These are phyloP conservation scores for Gloeostereum incarnatum DNA, from an alignment of 768 basidiomycete species.

Conservation along the genomic window DNA sequence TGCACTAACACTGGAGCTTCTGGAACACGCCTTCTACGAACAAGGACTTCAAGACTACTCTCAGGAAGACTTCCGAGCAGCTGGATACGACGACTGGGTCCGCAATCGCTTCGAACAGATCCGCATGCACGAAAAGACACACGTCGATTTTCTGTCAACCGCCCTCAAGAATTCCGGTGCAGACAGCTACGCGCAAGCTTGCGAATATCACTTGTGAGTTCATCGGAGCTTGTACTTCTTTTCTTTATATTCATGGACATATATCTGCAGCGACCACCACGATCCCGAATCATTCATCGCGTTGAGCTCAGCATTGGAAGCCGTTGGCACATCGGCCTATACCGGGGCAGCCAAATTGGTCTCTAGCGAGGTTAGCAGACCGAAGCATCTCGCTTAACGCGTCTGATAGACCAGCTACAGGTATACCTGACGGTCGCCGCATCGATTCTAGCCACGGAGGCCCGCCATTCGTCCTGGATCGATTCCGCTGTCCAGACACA, in stretches of 20 bases:
- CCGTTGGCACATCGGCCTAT: slow-evolving; percentile 44
- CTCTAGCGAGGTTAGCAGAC: too few species aligned
- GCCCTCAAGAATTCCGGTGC: slow-evolving; percentile 39
- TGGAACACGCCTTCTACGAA: slow-evolving; percentile 38
- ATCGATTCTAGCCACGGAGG: slow-evolving; percentile 48
- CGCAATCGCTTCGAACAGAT: slow-evolving; percentile 42
- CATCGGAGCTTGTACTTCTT: neutral
- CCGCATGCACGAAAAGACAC: slow-evolving; percentile 37
- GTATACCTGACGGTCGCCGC: slow-evolving; percentile 44
- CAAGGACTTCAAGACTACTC: slow-evolving; percentile 32
- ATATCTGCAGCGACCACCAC: slow-evolving; percentile 32
- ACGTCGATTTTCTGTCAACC: slow-evolving; percentile 31
- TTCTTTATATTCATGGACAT: neutral
- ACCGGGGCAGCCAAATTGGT: slow-evolving; percentile 43
- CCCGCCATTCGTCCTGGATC: slow-evolving; percentile 51
- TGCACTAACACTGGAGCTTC: slow-evolving; percentile 39
- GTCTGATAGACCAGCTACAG: slow-evolving; percentile 5
- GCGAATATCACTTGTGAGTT: slow-evolving; percentile 51
- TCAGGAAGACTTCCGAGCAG: slow-evolving; percentile 31
- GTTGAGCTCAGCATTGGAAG: slow-evolving; percentile 44
- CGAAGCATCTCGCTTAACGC: too few species aligned
- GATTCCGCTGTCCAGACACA: slow-evolving; percentile 30
- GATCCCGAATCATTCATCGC: slow-evolving; percentile 40
- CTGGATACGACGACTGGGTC: slow-evolving; percentile 36
- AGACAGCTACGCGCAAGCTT: slow-evolving; percentile 43